A percentile compares a stretch with the other conserved stretches of the same genome.
phyloP scores from a whole-genome alignment of 805 yeast species.

The Hemisphaericaspora nanyangensis region DNA sequence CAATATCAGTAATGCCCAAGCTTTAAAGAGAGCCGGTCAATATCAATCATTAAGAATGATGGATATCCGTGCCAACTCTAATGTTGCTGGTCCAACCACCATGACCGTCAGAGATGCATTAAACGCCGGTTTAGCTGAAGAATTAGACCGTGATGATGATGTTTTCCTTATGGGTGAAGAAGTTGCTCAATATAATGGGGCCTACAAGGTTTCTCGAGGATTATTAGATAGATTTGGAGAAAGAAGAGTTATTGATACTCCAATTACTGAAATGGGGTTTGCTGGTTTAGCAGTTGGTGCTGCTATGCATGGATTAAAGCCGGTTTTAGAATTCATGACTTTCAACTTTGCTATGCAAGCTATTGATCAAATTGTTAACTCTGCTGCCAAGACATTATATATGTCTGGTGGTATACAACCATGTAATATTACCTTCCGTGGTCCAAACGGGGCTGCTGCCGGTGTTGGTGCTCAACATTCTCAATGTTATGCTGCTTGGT shows the following conservation, averaged over 20 bases:
- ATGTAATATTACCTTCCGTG: constrained; percentile 96
- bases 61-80: constrained; percentile 40
- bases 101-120: constrained; percentile 97
- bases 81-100: constrained; percentile 48
- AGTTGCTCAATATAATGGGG: constrained; percentile 99
- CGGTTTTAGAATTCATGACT: constrained; percentile 98
- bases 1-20: constrained; percentile 15
- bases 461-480: constrained; percentile 99
- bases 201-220: constrained; percentile 95
- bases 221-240: constrained; percentile 93
- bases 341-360: constrained; percentile 99
- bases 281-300: constrained; percentile 94
- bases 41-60: constrained; percentile 34
- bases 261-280: constrained; percentile 99
- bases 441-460: constrained; percentile 99
- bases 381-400: constrained; percentile 97
- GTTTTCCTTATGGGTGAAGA: constrained; percentile 98
- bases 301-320: constrained; percentile 93
- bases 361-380: constrained; percentile 95
- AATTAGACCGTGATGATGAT: constrained; percentile 89
- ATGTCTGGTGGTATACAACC: constrained; percentile 99
- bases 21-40: constrained; percentile 27
- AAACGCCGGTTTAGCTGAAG: constrained; percentile 94
- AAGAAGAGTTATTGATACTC: constrained; percentile 90
- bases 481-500: constrained; percentile 97